A percentile compares a stretch with the other conserved stretches of the same genome.
Conservation (phyloP, 306 rosid genomes). For the Abrus pulchellus region DNA sequence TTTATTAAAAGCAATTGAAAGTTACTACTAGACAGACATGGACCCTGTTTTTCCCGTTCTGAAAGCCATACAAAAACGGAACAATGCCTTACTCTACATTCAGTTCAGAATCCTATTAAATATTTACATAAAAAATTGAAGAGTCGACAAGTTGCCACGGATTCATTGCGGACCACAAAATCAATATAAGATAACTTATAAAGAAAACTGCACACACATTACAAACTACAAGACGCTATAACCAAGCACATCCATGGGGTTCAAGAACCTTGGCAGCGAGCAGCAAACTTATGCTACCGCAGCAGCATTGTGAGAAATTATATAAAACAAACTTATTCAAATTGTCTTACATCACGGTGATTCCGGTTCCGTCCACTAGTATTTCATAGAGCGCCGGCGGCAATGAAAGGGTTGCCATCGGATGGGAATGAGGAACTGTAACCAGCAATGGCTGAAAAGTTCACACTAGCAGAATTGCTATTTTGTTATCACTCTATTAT, state of each 20-base stretch:
- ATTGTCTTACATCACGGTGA: slow-evolving; percentile 4
- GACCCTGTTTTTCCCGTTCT: not conserved
- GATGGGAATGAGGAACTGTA: not conserved
- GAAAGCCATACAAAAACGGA: not conserved
- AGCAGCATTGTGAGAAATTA: not conserved
- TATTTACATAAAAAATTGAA: not conserved
- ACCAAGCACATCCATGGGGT: not conserved
- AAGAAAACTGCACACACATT: not conserved
- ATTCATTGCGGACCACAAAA: not conserved
- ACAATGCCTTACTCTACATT: not conserved
- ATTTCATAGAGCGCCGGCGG: not conserved
- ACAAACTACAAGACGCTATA: not conserved
- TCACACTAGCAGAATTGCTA: not conserved
- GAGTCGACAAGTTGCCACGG: not conserved
- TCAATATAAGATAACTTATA: not conserved
- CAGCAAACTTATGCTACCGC: slow-evolving; percentile 11
- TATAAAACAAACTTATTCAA: not conserved
- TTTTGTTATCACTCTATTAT: not conserved
- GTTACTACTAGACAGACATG: not conserved
- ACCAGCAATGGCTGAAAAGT: not conserved
- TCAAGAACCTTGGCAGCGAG: slow-evolving; percentile 14
- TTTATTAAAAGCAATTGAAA: no score
- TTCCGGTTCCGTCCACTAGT: not conserved
- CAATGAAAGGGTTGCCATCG: not conserved
- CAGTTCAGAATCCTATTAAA: not conserved